Percentiles rank a stretch among this genome's conserved stretches.
phyloP scores from a whole-genome alignment of 371 early-diverging fungal species.

The Mucor saturninus region DNA sequence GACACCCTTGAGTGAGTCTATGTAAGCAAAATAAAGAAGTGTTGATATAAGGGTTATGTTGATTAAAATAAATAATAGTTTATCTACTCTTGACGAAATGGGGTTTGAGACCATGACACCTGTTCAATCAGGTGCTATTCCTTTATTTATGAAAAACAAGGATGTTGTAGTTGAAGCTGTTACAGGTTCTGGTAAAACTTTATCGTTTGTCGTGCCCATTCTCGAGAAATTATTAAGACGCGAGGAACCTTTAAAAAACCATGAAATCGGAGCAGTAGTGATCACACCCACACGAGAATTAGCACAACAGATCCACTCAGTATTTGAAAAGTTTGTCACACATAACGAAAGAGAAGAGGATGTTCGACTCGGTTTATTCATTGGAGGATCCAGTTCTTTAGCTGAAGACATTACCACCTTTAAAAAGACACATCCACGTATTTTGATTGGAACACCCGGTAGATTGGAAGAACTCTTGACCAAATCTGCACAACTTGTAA shows the following conservation, averaged over 20 bases:
- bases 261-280: constrained; percentile 89
- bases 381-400: constrained; percentile 72
- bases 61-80: constrained; percentile 20
- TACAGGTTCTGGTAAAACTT: constrained; percentile 99
- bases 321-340: constrained; percentile 65
- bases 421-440: constrained; percentile 69
- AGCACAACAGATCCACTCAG: constrained; percentile 89
- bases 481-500: constrained; percentile 57
- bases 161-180: constrained; percentile 99
- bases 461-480: constrained; percentile 88
- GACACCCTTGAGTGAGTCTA: constrained; percentile 39
- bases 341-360: constrained; percentile 49
- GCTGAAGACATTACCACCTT: constrained; percentile 69
- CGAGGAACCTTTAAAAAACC: constrained; percentile 60
- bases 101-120: constrained; percentile 55
- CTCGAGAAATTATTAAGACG: constrained; percentile 81
- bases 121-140: constrained; percentile 80
- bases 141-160: constrained; percentile 86
- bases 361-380: constrained; percentile 62
- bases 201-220: constrained; percentile 97
- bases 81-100: constrained; percentile 37
- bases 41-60: not conserved
- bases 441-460: constrained; percentile 97
- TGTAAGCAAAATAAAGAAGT: constrained; percentile 31
- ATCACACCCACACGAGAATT: constrained; percentile 97